Percentiles rank a stretch among this genome's conserved stretches.
Conservation (phyloP, 2,329 filamentous ascomycete species). For the Xylariaceae sp. region DNA sequence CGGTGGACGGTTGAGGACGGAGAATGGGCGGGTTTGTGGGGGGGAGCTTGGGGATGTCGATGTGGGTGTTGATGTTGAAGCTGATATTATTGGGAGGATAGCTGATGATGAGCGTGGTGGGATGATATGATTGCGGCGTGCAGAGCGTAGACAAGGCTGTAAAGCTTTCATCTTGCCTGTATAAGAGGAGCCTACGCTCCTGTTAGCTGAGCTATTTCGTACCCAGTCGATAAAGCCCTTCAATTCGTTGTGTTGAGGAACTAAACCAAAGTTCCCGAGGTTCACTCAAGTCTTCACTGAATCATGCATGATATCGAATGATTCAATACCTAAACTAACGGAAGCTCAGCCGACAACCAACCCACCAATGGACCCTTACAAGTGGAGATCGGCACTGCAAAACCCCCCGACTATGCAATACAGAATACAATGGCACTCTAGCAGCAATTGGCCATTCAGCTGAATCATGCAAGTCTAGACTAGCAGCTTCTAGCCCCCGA, state of each 20-base stretch:
- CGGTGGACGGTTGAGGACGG: slow-evolving; percentile 80
- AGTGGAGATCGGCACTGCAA: slow-evolving; percentile 3
- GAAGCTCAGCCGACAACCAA: too few species aligned
- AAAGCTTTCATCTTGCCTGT: slow-evolving; percentile 35
- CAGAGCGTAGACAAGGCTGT: slow-evolving; percentile 26
- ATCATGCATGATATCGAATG: slow-evolving; percentile 8
- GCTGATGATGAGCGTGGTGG: background rate
- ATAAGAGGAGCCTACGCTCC: background rate
- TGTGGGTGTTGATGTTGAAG: background rate
- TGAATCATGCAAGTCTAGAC: background rate
- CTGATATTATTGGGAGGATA: slow-evolving; percentile 10
- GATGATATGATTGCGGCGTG: slow-evolving; percentile 13
- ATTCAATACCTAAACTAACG: too few species aligned
- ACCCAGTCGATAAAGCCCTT: background rate
- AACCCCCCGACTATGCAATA: background rate
- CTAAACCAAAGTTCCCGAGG: too few species aligned
- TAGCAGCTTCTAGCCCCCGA: slow-evolving; percentile 20
- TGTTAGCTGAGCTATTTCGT: too few species aligned
- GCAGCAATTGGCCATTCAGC: slow-evolving; percentile 20
- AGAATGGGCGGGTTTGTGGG: slow-evolving; percentile 61
- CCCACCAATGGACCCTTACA: background rate
- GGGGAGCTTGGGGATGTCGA: background rate
- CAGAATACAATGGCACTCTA: background rate
- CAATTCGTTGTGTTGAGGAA: too few species aligned
- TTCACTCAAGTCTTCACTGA: too few species aligned